Conservation (phyloP, 2,329 filamentous ascomycete genomes). For the Cladophialophora psammophila region DNA sequence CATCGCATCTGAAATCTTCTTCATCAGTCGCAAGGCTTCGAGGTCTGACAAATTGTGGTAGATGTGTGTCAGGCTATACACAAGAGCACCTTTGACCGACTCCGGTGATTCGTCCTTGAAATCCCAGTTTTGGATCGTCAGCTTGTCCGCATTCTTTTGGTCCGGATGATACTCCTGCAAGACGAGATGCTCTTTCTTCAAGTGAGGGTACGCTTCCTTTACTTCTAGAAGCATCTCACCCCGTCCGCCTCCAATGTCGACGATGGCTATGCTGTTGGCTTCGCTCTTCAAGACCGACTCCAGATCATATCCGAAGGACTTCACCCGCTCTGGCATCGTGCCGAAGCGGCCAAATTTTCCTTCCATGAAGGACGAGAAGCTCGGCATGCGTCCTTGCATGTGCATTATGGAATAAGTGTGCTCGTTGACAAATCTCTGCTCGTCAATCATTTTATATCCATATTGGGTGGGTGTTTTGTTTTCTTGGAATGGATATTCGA, state of each 20-base stretch:
- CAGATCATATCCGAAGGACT: slow-evolving; percentile 46
- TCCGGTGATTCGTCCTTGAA: slow-evolving; percentile 47
- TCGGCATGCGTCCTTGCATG: slow-evolving; percentile 47
- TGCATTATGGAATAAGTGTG: slow-evolving; percentile 51
- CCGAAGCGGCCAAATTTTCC: slow-evolving; percentile 49
- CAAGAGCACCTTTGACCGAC: slow-evolving; percentile 45
- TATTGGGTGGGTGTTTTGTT: slow-evolving; percentile 47
- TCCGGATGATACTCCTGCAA: slow-evolving; percentile 49
- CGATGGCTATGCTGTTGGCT: slow-evolving; percentile 25
- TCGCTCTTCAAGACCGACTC: slow-evolving; percentile 19
- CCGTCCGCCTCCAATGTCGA: slow-evolving; percentile 50
- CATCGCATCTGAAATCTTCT: slow-evolving; percentile 49
- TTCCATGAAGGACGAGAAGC: slow-evolving; percentile 51
- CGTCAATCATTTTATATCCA: slow-evolving; percentile 46
- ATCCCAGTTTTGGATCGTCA: slow-evolving; percentile 47
- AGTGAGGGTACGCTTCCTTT: slow-evolving; percentile 45
- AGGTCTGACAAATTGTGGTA: slow-evolving; percentile 50
- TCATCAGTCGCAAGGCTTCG: slow-evolving; percentile 46
- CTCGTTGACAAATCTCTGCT: slow-evolving; percentile 41
- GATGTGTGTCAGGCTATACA: slow-evolving; percentile 48
- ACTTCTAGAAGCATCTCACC: slow-evolving; percentile 49
- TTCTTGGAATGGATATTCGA: slow-evolving; percentile 48
- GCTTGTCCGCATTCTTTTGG: slow-evolving; percentile 41
- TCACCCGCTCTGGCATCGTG: slow-evolving; percentile 45
- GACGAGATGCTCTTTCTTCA: slow-evolving; percentile 43